Evolutionary conservation across 495 filamentous ascomycete species (phyloP), one percentile per base, ranked within the genome.

Genomic region (Trichoderma orchidacearum): DNA sequence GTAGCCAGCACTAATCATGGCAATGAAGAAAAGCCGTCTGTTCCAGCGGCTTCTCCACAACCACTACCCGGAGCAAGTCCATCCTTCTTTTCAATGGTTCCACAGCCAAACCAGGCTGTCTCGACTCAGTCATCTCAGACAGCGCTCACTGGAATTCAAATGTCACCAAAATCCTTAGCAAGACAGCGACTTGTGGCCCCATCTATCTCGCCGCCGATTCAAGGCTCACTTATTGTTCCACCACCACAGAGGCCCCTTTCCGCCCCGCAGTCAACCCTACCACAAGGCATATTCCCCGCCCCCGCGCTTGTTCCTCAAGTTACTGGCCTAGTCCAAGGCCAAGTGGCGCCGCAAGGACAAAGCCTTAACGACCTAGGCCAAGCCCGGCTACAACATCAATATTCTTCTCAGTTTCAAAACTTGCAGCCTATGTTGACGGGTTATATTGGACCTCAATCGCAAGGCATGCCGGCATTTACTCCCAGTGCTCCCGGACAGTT

Each of bases 231-330:
- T 23, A 70, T 90, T 56, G 80, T 89, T 57, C 84, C 90, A 28
- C 89, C 90, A 41, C 91, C 90, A 30, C 80, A 80, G 50, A 79
- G 93, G 52, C 87, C 93, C 2, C 75, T 93, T 5, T 96, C 92
- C 17, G 94, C 92, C 9, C 93, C 93, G 23, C 89, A 92, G 65
- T 86, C 89, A 31, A 82, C 83, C 54, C 87, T 87, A 60, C 83
- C 82, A 52, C 41, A 48, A 27, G 90, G 75, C 66, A 76, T 75
- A 2, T 92, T 95, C 63, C 79, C 81, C 7, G 75, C 85, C 29
- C 84, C 87, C 51, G 80, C 86, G 15, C 68, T 96, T 60, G 87
- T 93, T 62, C 85, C 90, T 25, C 90, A 95, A 66, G 76, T 90
- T 64, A 97, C 93, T 0, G 93, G 93, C 8, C 73, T 82, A 52